Percentiles rank a stretch among this genome's conserved stretches.
Evolutionary conservation across 1,139 yeast species (phyloP).

Genomic region (Candida labiduridarum): DNA sequence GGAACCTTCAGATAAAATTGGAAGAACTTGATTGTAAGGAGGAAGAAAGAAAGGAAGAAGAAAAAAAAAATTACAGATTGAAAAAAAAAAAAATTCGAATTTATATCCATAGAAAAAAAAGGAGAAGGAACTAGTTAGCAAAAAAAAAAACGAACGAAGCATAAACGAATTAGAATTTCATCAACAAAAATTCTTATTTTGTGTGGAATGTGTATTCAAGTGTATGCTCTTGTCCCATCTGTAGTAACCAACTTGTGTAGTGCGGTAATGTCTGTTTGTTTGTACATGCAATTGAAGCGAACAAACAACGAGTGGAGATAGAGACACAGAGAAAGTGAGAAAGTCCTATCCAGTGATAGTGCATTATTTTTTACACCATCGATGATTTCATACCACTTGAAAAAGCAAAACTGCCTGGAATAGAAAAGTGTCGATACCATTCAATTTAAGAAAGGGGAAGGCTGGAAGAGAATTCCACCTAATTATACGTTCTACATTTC

Average conservation of each 20-base stretch:
- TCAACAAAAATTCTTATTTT: background rate
- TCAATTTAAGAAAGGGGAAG: constrained; percentile 2
- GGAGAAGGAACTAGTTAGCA: background rate
- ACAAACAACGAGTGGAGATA: no score
- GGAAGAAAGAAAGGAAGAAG: constrained; percentile 1
- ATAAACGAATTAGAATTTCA: background rate
- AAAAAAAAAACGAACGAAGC: background rate
- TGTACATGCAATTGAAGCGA: no score
- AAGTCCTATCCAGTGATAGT: no score
- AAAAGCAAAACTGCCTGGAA: no score
- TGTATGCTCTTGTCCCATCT: no score
- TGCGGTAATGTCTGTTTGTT: no score
- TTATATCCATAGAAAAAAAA: constrained; percentile 2
- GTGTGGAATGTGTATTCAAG: background rate
- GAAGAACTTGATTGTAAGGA: constrained; percentile 1
- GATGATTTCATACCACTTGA: no score
- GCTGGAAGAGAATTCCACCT: background rate
- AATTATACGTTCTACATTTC: no score
- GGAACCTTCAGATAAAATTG: background rate
- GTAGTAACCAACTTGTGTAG: no score
- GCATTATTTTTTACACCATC: no score
- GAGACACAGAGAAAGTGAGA: no score
- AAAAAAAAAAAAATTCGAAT: background rate
- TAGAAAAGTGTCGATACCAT: background rate
- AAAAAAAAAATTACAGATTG: background rate